Evolutionary conservation across 768 basidiomycete genomes (phyloP).

Genomic region (Trametes punicea): DNA sequence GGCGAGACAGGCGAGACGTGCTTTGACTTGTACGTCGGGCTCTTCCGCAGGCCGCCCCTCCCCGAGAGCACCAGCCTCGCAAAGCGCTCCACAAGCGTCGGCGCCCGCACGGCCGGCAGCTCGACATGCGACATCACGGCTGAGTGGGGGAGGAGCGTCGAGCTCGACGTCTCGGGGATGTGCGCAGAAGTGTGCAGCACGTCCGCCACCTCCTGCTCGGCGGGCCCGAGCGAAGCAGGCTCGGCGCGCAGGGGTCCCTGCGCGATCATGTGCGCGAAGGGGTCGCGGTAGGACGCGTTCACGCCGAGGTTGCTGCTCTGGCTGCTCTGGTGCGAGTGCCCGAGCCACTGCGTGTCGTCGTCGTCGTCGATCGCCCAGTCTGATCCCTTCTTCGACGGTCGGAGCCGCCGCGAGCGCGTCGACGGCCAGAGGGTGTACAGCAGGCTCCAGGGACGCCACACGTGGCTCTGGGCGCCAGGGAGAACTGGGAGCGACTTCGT

Average conservation of each 20-base stretch:
- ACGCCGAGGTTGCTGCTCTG: neutral
- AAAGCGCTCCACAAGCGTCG: constrained; percentile 15
- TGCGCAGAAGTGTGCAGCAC: constrained; percentile 5
- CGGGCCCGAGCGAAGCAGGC: neutral
- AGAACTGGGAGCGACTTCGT: neutral
- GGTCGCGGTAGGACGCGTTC: constrained; percentile 1
- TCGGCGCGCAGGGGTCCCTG: neutral
- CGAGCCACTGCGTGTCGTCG: neutral
- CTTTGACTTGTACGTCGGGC: constrained; percentile 8
- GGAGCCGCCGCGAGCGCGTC: constrained; percentile 4
- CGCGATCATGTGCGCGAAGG: neutral
- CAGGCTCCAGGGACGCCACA: constrained; percentile 1
- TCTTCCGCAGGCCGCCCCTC: constrained; percentile 11
- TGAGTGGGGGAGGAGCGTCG: constrained; percentile 5
- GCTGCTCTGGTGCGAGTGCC: neutral
- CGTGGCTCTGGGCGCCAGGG: neutral
- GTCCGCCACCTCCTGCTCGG: too few relatives aligned
- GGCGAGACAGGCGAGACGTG: constrained; percentile 17
- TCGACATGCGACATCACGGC: neutral
- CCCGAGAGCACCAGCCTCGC: neutral
- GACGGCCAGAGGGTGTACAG: neutral
- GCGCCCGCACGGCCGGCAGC: constrained; percentile 6
- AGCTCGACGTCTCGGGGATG: constrained; percentile 3
- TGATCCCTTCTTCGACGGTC: constrained; percentile 7
- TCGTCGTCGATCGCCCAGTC: constrained; percentile 16